Conservation (phyloP, 768 basidiomycete species). For the Cystofilobasidium macerans region DNA sequence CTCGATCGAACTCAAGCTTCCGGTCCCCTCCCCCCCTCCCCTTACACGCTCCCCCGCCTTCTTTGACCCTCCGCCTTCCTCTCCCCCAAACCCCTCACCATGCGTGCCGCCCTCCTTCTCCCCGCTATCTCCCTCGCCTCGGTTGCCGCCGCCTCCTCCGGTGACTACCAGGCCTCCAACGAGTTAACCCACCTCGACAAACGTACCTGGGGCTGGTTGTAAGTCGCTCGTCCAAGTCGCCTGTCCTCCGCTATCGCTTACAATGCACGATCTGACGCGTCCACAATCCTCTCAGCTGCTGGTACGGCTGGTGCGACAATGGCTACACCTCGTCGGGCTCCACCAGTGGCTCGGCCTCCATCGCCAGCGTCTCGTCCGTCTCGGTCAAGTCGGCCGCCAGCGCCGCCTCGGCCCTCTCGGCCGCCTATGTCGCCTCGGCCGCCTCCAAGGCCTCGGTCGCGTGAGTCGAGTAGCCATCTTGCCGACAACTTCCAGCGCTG, state of each 20-base stretch:
- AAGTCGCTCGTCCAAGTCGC: neutral
- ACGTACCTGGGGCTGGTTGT: neutral
- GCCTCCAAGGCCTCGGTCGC: too few relatives aligned
- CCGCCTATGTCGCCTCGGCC: too few relatives aligned
- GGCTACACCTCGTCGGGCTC: too few relatives aligned
- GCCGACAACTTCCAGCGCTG: too few relatives aligned
- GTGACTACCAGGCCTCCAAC: neutral
- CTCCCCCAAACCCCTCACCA: neutral
- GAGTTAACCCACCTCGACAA: neutral
- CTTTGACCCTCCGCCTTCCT: neutral
- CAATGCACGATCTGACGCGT: neutral
- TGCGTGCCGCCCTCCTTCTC: neutral
- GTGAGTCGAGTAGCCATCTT: too few relatives aligned
- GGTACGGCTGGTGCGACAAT: slow-evolving; percentile 2
- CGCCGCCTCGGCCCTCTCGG: too few relatives aligned
- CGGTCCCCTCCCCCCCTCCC: neutral
- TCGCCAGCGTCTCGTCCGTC: too few relatives aligned
- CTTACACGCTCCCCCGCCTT: neutral
- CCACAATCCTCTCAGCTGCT: neutral
- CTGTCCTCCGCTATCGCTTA: too few relatives aligned
- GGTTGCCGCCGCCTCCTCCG: neutral
- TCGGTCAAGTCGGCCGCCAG: too few relatives aligned
- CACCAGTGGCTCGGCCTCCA: neutral
- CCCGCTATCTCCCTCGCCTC: neutral
- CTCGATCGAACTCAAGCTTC: too few relatives aligned